Conservation (phyloP, 2,329 filamentous ascomycete species). For the Calonectria pteridis region DNA sequence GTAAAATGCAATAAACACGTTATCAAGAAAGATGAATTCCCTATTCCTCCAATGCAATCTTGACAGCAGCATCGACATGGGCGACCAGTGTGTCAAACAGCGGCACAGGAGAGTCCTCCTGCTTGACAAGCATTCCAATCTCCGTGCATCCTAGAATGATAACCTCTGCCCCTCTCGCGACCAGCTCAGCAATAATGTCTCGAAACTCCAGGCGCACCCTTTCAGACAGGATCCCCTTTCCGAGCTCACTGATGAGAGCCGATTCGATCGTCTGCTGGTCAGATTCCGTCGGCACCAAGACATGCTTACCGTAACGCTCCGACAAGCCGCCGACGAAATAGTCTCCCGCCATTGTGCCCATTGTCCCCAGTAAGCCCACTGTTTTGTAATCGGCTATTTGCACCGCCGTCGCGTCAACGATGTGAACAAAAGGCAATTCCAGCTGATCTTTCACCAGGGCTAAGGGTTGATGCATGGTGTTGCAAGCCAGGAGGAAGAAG, state of each 20-base stretch:
- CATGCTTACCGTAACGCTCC: not conserved
- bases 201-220: not conserved
- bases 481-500: slow-evolving; percentile 1
- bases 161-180: not conserved
- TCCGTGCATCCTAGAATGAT: not conserved
- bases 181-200: not conserved
- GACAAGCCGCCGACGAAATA: not conserved
- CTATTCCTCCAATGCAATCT: not conserved
- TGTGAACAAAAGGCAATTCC: not conserved
- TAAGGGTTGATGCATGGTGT: not conserved
- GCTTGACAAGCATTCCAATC: not conserved
- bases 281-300: not conserved
- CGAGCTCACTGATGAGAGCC: not conserved
- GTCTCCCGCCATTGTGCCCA: not conserved
- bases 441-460: not conserved
- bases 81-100: not conserved
- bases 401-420: not conserved
- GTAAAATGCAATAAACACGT: not conserved
- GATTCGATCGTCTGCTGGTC: not conserved
- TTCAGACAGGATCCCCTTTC: not conserved
- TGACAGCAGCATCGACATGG: not conserved
- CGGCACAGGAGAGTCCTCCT: not conserved
- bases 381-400: not conserved
- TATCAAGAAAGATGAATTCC: not conserved
- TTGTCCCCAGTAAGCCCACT: not conserved